A percentile compares a stretch with the other conserved stretches of the same genome.
Conservation (phyloP, 345 rosid genomes). For the Raphanus sativus region DNA sequence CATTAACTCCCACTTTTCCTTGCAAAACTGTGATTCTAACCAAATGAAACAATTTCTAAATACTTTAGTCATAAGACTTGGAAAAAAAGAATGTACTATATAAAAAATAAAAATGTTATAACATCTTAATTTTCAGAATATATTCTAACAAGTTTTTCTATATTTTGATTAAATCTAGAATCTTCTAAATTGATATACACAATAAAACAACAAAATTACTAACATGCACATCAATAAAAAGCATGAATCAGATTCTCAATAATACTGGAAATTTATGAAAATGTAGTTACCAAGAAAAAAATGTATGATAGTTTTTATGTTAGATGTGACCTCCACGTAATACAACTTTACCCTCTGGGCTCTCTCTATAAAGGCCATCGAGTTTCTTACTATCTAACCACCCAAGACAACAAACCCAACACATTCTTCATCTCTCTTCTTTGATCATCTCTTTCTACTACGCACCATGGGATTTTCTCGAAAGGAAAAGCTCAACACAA, state of each 20-base stretch:
- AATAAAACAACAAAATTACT: not conserved
- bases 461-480: slow-evolving; percentile 10
- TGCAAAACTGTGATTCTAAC: not conserved
- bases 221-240: not conserved
- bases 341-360: slow-evolving; percentile 5
- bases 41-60: not conserved
- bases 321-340: slow-evolving; percentile 1
- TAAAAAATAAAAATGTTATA: not conserved
- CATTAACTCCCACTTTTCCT: not conserved
- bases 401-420: slow-evolving; percentile 16
- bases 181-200: not conserved
- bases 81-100: not conserved
- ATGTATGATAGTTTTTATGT: not conserved
- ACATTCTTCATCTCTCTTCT: slow-evolving; percentile 12
- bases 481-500: slow-evolving; percentile 16
- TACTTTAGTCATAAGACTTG: not conserved
- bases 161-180: not conserved
- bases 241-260: not conserved
- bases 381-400: slow-evolving; percentile 4
- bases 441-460: not conserved
- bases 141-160: not conserved
- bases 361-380: slow-evolving; percentile 22
- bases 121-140: not conserved
- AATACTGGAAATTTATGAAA: not conserved
- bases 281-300: not conserved